Base-by-base conservation (phyloP, 495 filamentous ascomycete species). In the Entonaema liquescens region DNA sequence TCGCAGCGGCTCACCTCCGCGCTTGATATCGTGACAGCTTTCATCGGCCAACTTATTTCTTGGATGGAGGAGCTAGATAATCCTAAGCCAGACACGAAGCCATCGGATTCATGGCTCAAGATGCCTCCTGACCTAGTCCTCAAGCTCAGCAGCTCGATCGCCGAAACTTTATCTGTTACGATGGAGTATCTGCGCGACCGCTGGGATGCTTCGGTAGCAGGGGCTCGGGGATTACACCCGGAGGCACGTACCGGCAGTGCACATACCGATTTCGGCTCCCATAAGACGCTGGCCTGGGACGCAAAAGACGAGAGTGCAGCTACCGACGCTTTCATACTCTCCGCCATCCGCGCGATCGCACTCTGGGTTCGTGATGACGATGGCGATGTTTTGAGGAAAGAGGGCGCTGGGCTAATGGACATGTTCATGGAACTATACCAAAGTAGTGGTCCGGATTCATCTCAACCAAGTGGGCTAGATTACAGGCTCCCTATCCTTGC, bases 311-410 rank as follows among this genome's bases (percentile, higher is more conserved):
- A 74, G 25, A 72, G 69, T n/a, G 79, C 80, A 4, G 65, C 83
- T 6, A 74, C 77, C 13, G 78, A 82, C 11, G 75, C 79, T 2
- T 84, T 90, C 54, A 81, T 84, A 1, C 68, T 90, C 6, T 84
- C 86, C 1, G 81, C 84, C 0, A 73, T 89, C 5, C 78, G 83
- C 13, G 76, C 86, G 0, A 65, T 91, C 13, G 82, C 85, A 1
- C 79, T 91, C 26, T 91, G 89, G 87, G 75, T 91, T 15, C 81
- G 85, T 13, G 87, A 90, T 44, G 90, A 91, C 40, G 88, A 90
- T 47, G 87, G 86, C 52, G 82, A 86, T n/a, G 70, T 75, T 5
- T 67, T 90, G 42, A 71, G 86, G 5, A 75, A 75, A 33, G 88
- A 91, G 69, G 83, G 80, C 19, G 79, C 80, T 0, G 87, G 88